Evolutionary conservation across 78 protist genomes (phyloP), one percentile per base, ranked within the genome.

Genomic region (Planoprotostelium fungivorum): DNA sequence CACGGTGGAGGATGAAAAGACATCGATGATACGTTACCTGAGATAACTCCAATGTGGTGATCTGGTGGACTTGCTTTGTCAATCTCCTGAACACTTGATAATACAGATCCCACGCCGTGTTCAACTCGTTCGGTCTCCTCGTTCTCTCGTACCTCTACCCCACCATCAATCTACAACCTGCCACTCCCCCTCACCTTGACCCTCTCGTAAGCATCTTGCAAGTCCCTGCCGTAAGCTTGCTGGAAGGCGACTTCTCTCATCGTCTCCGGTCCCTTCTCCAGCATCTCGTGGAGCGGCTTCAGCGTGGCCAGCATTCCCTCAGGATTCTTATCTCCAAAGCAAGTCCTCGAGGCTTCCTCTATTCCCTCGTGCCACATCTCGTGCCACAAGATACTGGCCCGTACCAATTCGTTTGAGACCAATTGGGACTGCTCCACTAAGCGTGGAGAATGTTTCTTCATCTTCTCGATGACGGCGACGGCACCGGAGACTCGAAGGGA

Each of bases 311-410:
- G 87, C 98, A 97, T 97, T 38, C 94, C 99, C 36, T 94, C 96
- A 38, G 94, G 86, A 92, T 98, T 89, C 84, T 94, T 91, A 1
- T 97, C 98, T 1, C 95, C 99, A 84, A 97, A 98, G 94, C 93
- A 98, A 84, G 91, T 94, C 31, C 98, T 89, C 9, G 96, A 88
- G 0, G 99, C 99, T 89, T 98, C 99, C 88, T 99, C 99, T 10
- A 99, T 38, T 29, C 98, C 99, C 92, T 98, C 99, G 89, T 96
- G 97, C 99, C 99, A 99, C 97, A 93, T 90, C 90, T 99, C 99
- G 85, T 94, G 96, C 99, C 99, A 98, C 29, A 99, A 88, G 90
- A 98, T 98, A 84, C 99, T 99, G 10, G 97, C 97, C 35, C 99
- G 96, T 63, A 99, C 98, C 86, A 99, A 94, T 92, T 99, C 99